Evolutionary conservation across 352 stramenopile species (phyloP).

Genomic region (Stramenopiles sp.): DNA sequence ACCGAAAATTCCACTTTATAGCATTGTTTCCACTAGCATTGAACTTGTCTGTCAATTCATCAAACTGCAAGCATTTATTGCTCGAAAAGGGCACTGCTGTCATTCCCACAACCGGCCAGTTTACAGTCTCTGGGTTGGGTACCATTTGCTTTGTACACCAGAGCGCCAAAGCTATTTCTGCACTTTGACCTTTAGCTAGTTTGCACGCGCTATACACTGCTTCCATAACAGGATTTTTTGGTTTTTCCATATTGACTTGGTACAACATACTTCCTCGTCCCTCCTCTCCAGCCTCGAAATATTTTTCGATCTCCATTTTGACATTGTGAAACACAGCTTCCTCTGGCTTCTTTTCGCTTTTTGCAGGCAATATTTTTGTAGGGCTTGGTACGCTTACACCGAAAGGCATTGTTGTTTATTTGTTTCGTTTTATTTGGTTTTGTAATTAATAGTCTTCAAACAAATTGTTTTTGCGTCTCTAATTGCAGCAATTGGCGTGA

Average conservation of each 20-base stretch:
- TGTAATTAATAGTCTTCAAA: too few relatives aligned
- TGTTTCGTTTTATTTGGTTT: too few relatives aligned
- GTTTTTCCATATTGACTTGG: background rate
- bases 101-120: background rate
- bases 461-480: too few relatives aligned
- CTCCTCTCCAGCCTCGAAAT: background rate
- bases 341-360: background rate
- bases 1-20: background rate
- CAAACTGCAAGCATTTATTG: background rate
- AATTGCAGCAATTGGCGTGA: too few relatives aligned
- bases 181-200: background rate
- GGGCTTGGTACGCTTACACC: too few relatives aligned
- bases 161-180: background rate
- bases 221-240: background rate
- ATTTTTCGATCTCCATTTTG: background rate
- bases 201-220: background rate
- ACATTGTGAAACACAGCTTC: background rate
- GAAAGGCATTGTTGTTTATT: too few relatives aligned
- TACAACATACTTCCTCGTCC: too few relatives aligned
- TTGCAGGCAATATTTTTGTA: too few relatives aligned
- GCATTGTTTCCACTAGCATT: background rate
- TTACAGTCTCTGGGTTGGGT: background rate
- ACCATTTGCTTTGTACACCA: background rate
- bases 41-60: background rate
- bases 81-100: background rate